phyloP scores from a whole-genome alignment of 148 eudicot species.

The Heliamphora exappendiculata region DNA sequence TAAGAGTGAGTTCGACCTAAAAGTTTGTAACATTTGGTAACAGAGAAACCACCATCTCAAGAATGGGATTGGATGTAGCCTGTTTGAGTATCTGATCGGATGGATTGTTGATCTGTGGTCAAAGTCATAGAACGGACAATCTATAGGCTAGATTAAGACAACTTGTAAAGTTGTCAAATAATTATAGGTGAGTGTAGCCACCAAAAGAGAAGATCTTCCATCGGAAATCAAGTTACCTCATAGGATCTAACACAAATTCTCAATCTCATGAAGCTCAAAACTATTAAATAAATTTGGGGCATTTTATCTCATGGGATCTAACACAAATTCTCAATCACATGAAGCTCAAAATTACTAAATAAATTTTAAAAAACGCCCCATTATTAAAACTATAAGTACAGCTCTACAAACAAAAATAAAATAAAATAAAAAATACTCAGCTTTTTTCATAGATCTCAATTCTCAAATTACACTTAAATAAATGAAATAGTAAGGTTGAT shows the following conservation, averaged over 20 bases:
- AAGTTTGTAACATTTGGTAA: too few species aligned
- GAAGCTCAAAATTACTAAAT: not conserved
- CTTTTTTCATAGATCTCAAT: not conserved
- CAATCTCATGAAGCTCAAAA: not conserved
- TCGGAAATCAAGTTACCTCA: too few species aligned
- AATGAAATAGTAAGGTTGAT: not conserved
- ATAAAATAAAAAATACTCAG: not conserved
- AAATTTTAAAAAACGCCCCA: not conserved
- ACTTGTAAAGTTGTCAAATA: too few species aligned
- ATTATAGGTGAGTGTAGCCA: too few species aligned
- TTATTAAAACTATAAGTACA: not conserved
- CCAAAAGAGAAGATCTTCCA: too few species aligned
- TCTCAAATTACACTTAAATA: not conserved
- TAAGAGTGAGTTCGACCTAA: too few species aligned
- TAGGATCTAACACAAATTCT: not conserved
- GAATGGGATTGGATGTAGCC: too few species aligned
- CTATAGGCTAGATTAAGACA: too few species aligned
- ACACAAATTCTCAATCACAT: not conserved
- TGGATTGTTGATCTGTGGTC: too few species aligned
- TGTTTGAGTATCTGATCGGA: too few species aligned
- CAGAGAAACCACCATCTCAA: too few species aligned
- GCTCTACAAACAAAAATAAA: not conserved
- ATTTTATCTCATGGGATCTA: not conserved
- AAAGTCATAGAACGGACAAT: too few species aligned
- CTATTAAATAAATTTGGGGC: not conserved